Base-by-base conservation (phyloP, 2,329 filamentous ascomycete species). In the Penicillium psychrosexuale region DNA sequence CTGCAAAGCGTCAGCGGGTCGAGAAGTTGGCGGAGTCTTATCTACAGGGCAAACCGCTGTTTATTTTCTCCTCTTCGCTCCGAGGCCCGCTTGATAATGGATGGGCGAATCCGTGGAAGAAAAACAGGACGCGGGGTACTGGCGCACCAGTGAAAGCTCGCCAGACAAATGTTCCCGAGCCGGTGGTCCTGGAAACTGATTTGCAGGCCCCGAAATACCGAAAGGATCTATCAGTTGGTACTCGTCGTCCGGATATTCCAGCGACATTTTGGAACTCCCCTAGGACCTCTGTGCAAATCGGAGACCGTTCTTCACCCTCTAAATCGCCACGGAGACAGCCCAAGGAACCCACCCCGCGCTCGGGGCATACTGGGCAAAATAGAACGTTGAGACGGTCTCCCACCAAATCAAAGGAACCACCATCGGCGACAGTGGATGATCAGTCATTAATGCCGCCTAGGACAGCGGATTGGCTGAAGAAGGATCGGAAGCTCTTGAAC, bases 41-140 rank as follows among this genome's bases (percentile, higher is more conserved):
- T 63, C 63, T 78, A 37, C 63, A 73, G 33, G 77, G 77, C 27
- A 64, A 68, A 28, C 69, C 70, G 15, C 63, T 77, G 9, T 78
- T 77, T 52, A 79, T 80, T 42, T 63, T 76, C 11, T 77, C 73
- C 6, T 77, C 78, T 12, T 70, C 71, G 8, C 65, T 80, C 19
- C 72, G 67, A 40, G 78, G 78, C 0, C 77, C 77, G 1, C 76
- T 80, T 31, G 70, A 75, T 5, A 56, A 69, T 24, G 69, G 62
- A 27, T 80, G 78, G 78, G 58, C 61, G 5, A 80, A 80, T 60
- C 78, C 77, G 2, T 80, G 78, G 78, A 69, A 58, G 45, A 72
- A 69, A 47, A 53, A 61, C 3, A 63, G 69, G 43, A 55, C 43
- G 8, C 58, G 38, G 15, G 9, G 28, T 5, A 39, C 19, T 30